Evolutionary conservation across 768 basidiomycete genomes (phyloP).

Genomic region (Porphyrellus cyaneotinctus): DNA sequence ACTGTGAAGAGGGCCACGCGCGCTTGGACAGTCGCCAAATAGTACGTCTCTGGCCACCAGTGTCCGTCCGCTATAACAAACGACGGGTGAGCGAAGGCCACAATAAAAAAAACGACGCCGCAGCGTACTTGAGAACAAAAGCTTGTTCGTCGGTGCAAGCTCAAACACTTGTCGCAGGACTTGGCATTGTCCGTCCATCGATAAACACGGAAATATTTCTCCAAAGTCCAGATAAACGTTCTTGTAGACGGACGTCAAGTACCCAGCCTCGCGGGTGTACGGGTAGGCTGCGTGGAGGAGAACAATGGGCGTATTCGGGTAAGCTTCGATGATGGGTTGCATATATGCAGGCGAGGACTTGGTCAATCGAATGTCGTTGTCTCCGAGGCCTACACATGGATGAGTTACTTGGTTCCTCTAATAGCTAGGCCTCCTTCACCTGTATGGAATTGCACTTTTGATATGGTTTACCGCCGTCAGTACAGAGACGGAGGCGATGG

Average conservation of each 20-base stretch:
- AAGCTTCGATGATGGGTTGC: conserved; percentile 64
- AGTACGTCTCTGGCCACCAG: conserved; percentile 75
- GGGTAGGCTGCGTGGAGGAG: conserved; percentile 78
- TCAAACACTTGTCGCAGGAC: conserved; percentile 65
- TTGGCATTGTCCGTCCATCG: conserved; percentile 55
- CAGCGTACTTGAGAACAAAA: conserved; percentile 73
- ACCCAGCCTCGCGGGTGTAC: conserved; percentile 73
- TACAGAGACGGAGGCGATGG: neutral
- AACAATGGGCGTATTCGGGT: conserved; percentile 57
- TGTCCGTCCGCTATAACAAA: conserved; percentile 19
- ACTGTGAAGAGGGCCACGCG: conserved; percentile 60
- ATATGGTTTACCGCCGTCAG: neutral
- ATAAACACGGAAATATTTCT: conserved; percentile 65
- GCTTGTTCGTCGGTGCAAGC: conserved; percentile 70
- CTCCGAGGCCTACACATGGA: conserved; percentile 49
- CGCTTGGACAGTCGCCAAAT: conserved; percentile 62
- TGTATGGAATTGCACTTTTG: conserved; percentile 77
- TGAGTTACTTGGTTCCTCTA: neutral
- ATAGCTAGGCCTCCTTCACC: conserved; percentile 28
- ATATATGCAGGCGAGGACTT: conserved; percentile 61
- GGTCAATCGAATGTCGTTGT: conserved; percentile 59
- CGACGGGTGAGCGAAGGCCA: neutral
- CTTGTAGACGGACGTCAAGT: conserved; percentile 63
- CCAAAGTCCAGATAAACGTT: conserved; percentile 82
- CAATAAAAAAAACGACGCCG: neutral